Conservation (phyloP, 805 yeast species). For the Schwanniomyces pseudopolymorphus region DNA sequence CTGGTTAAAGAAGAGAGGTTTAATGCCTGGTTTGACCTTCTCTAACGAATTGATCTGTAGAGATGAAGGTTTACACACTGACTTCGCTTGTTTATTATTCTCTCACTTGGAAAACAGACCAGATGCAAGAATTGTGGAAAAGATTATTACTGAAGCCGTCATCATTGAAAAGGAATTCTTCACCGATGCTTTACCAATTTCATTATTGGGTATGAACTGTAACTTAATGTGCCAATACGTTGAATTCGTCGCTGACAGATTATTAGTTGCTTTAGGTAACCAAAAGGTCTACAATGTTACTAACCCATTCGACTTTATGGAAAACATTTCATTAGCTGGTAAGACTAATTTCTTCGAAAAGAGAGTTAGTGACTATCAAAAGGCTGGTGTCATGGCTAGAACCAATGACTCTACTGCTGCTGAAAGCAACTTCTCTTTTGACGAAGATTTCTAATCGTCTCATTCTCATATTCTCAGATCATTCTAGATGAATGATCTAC, state of each 20-base stretch:
- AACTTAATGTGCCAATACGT: constrained; percentile 96
- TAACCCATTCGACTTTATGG: constrained; percentile 98
- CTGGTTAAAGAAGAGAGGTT: constrained; percentile 98
- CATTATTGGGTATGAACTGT: constrained; percentile 92
- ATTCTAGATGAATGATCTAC: constrained; percentile 1
- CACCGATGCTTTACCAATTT: constrained; percentile 92
- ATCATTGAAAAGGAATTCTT: constrained; percentile 90
- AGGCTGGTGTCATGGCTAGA: constrained; percentile 97
- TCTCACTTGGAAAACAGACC: constrained; percentile 93
- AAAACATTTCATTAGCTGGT: constrained; percentile 96
- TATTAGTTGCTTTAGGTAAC: constrained; percentile 88
- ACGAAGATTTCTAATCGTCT: constrained; percentile 78
- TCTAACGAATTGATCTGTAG: constrained; percentile 97
- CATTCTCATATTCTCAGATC: not conserved
- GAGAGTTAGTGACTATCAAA: constrained; percentile 98
- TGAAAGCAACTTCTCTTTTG: constrained; percentile 70
- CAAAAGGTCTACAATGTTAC: constrained; percentile 81
- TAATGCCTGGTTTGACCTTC: constrained; percentile 98
- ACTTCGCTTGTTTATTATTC: constrained; percentile 93
- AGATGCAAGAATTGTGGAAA: constrained; percentile 70
- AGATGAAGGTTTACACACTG: constrained; percentile 98
- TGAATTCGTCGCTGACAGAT: constrained; percentile 96
- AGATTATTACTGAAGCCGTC: constrained; percentile 93
- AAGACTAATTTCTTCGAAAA: constrained; percentile 98
- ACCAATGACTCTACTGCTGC: constrained; percentile 47